Base-by-base conservation (phyloP, 2,329 filamentous ascomycete species). In the Trichoderma simmonsii region DNA sequence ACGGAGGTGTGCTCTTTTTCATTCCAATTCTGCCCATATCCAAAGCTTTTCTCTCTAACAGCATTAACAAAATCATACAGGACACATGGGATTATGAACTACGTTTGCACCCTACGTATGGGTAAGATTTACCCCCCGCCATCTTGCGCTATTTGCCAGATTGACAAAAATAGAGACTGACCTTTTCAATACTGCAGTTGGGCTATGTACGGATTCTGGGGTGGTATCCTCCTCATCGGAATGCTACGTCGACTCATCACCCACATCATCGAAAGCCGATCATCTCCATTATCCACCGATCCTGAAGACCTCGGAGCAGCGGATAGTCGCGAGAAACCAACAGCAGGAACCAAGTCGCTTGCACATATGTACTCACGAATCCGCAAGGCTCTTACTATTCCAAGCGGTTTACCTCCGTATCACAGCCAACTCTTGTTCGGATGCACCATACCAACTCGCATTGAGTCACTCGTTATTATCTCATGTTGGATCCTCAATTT, bases 201-300 rank as follows among this genome's bases (percentile, higher is more conserved):
- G 26, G 65, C 65, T 18, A 48, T 68, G 34, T 68, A 68, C 12
- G 65, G 65, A 24, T 68, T 68, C 34, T 68, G 65, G 65, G 65
- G 65, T 7, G 24, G 9, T 18, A 30, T 68, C 12, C 54, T 68
- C 54, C 15, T 68, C 65, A 43, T 68, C 26, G 65, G 65, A 60
- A 43, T 8, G 4, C 24, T 68, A 4, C 65, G 59, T 26, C 65
- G 65, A 32, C 14, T 68, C 34, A 68, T 68, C 6, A 24, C 32
- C 54, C 3, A 32, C 9, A 32, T 60, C n/a, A 24, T 30, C 5
- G 65, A 68, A 24, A 32, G 65, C 11, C 65, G 54, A 8, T 12
- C 26, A 26, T 28, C 51, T 24, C 54, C 54, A 3, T 48, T 56
- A 6, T 60, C 65, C 6, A 68, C 26, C 18, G 15, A 15, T 14